Evolutionary conservation across 2,329 filamentous ascomycete genomes (phyloP), one percentile per base, ranked within the genome.

Genomic region (Neobulgaria alba): DNA sequence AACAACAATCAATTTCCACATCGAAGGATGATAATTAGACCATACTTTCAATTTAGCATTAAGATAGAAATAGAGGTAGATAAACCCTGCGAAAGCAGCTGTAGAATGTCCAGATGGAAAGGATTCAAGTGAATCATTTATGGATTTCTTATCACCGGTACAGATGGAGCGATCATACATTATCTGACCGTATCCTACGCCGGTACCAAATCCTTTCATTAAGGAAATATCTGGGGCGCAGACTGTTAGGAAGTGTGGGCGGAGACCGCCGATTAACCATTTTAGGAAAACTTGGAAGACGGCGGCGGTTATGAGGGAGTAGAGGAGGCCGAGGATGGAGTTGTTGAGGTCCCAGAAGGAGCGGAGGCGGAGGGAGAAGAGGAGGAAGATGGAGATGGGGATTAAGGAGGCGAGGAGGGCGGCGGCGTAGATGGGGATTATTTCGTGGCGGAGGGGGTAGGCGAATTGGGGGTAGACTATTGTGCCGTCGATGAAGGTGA

Each of bases 11-110:
- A 85, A 62, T 63, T 86, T 86, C 82, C 82, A 86, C 71, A 85
- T 77, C 10, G 77, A 68, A 0, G 82, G 75, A 56, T 85, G 82
- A 57, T 82, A 81, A 65, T 85, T 81, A 48, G 74, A 66, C 52
- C 79, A 85, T 41, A 85, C 73, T 68, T 86, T 87, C 50, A 88
- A 69, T 65, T 87, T 87, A 35, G 79, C 82, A 59, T 87, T 87
- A 33, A 88, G 72, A 63, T 86, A 88, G 1, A 87, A 66, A 50
- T 72, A 81, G 2, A 87, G 63, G 56, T 75, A 87, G 16, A 84
- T 69, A 51, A 85, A 82, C 4, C 80, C 81, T 0, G 78, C 79
- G 43, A 85, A 86, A 0, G 80, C 81, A 1, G 82, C 82, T 0
- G 82, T 84, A 4, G 79, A 78, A 60, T 88, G 83, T 1, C 84